Conservation (phyloP, 345 rosid species). For the Boechera retrofracta region DNA sequence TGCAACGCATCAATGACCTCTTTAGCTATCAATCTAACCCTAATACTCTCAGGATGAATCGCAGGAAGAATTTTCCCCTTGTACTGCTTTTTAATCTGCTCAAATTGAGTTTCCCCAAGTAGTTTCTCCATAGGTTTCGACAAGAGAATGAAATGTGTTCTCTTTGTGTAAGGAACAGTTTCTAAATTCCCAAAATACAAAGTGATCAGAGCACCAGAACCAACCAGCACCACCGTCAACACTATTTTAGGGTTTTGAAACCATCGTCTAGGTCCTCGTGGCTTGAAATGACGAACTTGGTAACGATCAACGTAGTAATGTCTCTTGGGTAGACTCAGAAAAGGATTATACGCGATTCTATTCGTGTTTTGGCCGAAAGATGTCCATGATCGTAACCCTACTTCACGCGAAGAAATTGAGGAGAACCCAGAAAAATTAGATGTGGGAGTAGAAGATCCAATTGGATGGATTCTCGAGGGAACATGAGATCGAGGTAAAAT, state of each 20-base stretch:
- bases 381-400: constrained; percentile 37
- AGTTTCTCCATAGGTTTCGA: constrained; percentile 66
- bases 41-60: constrained; percentile 80
- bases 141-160: constrained; percentile 80
- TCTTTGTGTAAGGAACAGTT: constrained; percentile 84
- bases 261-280: constrained; percentile 74
- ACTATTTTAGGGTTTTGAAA: constrained; percentile 64
- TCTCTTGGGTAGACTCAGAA: constrained; percentile 49
- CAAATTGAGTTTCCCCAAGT: constrained; percentile 72
- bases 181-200: constrained; percentile 73
- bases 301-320: constrained; percentile 74
- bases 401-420: constrained; percentile 41
- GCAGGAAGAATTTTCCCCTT: constrained; percentile 80
- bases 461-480: constrained; percentile 40
- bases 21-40: constrained; percentile 71
- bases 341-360: constrained; percentile 3
- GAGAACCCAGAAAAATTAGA: constrained; percentile 53
- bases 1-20: constrained; percentile 79
- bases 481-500: constrained; percentile 46
- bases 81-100: constrained; percentile 59
- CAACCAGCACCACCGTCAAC: constrained; percentile 56
- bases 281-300: constrained; percentile 69
- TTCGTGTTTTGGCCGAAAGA: constrained; percentile 24
- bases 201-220: constrained; percentile 64
- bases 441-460: constrained; percentile 42